Base-by-base conservation (phyloP, 2,329 filamentous ascomycete species). In the Clonostachys byssicola region DNA sequence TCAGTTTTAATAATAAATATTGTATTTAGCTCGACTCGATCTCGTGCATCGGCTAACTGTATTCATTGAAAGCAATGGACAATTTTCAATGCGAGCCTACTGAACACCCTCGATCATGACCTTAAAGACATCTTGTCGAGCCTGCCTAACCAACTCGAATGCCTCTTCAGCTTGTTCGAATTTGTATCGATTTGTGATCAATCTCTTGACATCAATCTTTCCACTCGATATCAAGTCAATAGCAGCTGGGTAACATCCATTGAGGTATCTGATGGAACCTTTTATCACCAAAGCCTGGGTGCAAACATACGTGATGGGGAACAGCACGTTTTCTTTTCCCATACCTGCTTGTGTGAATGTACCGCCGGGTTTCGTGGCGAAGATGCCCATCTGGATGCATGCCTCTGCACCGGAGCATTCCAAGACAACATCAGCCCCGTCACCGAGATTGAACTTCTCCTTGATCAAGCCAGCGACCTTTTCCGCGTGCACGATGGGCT, bases 261-360 rank as follows among this genome's bases (percentile, higher is more conserved):
- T 61, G 5, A 65, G 68, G 49, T 80, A 81, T 4, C 75, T 64
- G 45, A 80, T 77, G 0, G 70, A 75, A 2, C 76, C 77, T 45
- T 73, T 70, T 50, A 79, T 63, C 4, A 58, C 71, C 42, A 80
- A 55, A 1, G 64, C 77, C 6, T 70, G 64, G 48, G 73, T 74
- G 49, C 73, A 78, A 2, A 69, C 68, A 0, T 67, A 68, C 0
- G 70, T 73, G 47, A 80, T 78, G 0, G 76, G 75, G 46, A 79
- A 78, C 1, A 68, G 56, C 12, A 80, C 67, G 43, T 73, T 75
- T 63, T 73, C 70, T 23, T 64, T 66, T 2, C 73, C 74, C 71
- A 78, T 74, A 1, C 76, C 77, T 2, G 68, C 75, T 51, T 80
- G 75, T 2, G 79, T 70, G 57, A 65, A 77, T 0, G 65, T 76